Evolutionary conservation across 2,329 filamentous ascomycete genomes (phyloP), one percentile per base, ranked within the genome.

Genomic region (Ceratocystis eucalypticola): DNA sequence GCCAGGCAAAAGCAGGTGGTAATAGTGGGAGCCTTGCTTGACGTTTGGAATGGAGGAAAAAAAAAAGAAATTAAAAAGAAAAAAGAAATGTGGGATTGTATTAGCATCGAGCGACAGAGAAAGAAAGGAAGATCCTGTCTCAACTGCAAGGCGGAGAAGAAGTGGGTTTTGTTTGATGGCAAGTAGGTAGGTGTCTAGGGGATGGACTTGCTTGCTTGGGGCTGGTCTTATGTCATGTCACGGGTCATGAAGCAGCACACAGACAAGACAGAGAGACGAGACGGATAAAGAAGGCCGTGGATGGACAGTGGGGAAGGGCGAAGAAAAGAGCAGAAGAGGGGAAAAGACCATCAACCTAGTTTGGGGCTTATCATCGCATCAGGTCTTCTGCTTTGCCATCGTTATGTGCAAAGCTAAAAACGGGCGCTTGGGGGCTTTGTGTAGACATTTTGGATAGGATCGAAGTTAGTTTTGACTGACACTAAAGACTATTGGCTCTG

Each of bases 111-210:
- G n/a, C 46, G 6, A 15, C 53, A 57, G 55, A 12, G 22, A n/a
- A 25, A 53, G 4, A 10, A 59, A 37, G 55, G 55, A 37, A 37
- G 55, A 59, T 59, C 55, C n/a, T 59, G 55, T 59, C 55, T 33
- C 28, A 37, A 37, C 7, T n/a, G 17, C n/a, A 59, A 20, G 55
- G 55, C 55, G 28, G 55, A 33, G 55, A 59, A 59, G 55, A 53
- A 59, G 55, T 59, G 55, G 55, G 55, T 59, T 59, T 59, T n/a
- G 20, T 59, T 33, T 41, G 37, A 33, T 59, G 55, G 25, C n/a
- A 37, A 2, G 55, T 37, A 57, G 53, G 28, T n/a, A 59, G 15
- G 28, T 20, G 17, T 53, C 25, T 53, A 53, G 22, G 37, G 37
- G 12, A 41, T 12, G 10, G 10, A 41, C 37, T 25, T 12, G 48